A percentile compares a stretch with the other conserved stretches of the same genome.
Conservation (phyloP, 1,139 yeast species). For the Lodderomyces oxycetoniae region DNA sequence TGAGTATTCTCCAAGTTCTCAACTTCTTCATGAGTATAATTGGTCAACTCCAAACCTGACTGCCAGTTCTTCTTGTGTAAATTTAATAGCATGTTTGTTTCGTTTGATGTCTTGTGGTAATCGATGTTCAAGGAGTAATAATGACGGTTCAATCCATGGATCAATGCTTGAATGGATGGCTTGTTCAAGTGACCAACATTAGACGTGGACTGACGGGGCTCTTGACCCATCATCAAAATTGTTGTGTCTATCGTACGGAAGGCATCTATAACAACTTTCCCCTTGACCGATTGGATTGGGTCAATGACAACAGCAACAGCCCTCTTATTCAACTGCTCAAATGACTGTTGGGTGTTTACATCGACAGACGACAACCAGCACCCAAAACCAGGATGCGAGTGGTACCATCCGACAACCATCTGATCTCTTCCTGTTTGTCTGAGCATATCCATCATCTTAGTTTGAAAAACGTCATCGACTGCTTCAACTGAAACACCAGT, state of each 20-base stretch:
- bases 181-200: conserved; percentile 93
- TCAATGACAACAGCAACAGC: conserved; percentile 98
- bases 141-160: conserved; percentile 95
- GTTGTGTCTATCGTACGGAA: conserved; percentile 90
- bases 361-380: conserved; percentile 98
- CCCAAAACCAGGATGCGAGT: conserved; percentile 99
- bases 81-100: conserved; percentile 90
- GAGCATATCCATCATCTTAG: conserved; percentile 99
- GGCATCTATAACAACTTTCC: conserved; percentile 98
- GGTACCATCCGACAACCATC: conserved; percentile 99
- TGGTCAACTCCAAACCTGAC: conserved; percentile 75
- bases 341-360: conserved; percentile 95
- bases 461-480: conserved; percentile 97
- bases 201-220: conserved; percentile 96
- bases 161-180: conserved; percentile 96
- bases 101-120: conserved; percentile 87
- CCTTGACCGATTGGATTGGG: conserved; percentile 97
- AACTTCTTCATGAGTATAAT: conserved; percentile 75
- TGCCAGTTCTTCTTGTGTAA: conserved; percentile 97
- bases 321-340: conserved; percentile 89
- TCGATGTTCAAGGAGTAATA: conserved; percentile 94
- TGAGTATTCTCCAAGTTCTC: conserved; percentile 69
- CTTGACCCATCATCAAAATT: conserved; percentile 91
- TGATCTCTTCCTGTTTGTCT: conserved; percentile 98
- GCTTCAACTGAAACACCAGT: conserved; percentile 99